Percentiles rank a stretch among this genome's conserved stretches.
phyloP scores from a whole-genome alignment of 345 rosid genomes.

The Litchi chinensis region DNA sequence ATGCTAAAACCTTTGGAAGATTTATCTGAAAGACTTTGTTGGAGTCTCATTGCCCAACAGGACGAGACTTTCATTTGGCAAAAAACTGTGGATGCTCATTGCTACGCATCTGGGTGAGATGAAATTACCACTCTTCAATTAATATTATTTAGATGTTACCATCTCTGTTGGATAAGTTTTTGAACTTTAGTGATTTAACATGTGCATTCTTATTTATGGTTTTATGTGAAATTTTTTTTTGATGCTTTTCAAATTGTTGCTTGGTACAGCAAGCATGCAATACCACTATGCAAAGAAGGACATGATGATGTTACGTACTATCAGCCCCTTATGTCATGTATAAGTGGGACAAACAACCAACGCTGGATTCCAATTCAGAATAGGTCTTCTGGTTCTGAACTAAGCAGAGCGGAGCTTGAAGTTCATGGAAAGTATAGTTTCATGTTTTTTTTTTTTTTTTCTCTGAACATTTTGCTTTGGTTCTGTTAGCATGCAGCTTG shows the following conservation, averaged over 20 bases:
- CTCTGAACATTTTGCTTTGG: background rate
- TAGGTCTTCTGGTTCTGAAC: conserved; percentile 60
- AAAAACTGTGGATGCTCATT: conserved; percentile 65
- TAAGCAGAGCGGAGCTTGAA: conserved; percentile 64
- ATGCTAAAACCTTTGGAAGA: conserved; percentile 58
- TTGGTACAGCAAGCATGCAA: conserved; percentile 46
- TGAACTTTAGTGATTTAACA: background rate
- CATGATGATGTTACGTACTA: conserved; percentile 65
- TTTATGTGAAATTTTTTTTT: conserved; percentile 1
- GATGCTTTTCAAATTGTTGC: conserved; percentile 14
- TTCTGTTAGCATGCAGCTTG: background rate
- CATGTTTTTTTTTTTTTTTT: background rate
- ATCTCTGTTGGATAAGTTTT: conserved; percentile 6
- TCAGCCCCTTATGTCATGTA: conserved; percentile 79
- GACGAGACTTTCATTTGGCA: conserved; percentile 97
- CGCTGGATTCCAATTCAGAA: conserved; percentile 92
- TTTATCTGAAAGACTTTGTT: conserved; percentile 71
- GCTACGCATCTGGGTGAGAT: conserved; percentile 73
- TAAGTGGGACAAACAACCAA: conserved; percentile 73
- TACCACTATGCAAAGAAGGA: conserved; percentile 75
- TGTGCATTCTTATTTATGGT: conserved; percentile 1
- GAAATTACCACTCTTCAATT: conserved; percentile 5
- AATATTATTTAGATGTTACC: background rate
- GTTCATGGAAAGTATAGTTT: conserved; percentile 79
- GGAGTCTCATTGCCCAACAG: conserved; percentile 92